Evolutionary conservation across 2,329 filamentous ascomycete genomes (phyloP).

Genomic region (Cladosporium sp.): DNA sequence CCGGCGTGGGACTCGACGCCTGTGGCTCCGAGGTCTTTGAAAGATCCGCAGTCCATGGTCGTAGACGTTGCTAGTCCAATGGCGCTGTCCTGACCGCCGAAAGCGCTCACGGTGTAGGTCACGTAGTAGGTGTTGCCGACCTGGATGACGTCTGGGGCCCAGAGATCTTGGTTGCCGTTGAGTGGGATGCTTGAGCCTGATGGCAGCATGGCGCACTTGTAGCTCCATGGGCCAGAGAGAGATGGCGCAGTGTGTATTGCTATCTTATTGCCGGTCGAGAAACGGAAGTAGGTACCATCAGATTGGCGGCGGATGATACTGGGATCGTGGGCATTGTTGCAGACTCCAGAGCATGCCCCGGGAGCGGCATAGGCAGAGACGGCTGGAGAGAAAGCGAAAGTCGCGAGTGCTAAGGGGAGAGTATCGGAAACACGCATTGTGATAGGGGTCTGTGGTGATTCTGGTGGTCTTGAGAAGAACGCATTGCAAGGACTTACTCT

Average conservation of each 20-base stretch:
- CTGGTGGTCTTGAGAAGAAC: background rate
- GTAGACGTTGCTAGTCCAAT: slow-evolving; percentile 60
- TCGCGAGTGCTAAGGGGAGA: background rate
- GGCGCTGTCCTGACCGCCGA: slow-evolving; percentile 61
- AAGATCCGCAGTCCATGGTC: slow-evolving; percentile 55
- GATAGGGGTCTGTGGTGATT: background rate
- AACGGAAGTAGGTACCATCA: slow-evolving; percentile 55
- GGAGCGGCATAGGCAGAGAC: slow-evolving; percentile 42
- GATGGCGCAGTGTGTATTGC: slow-evolving; percentile 50
- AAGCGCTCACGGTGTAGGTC: slow-evolving; percentile 67
- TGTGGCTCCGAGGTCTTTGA: slow-evolving; percentile 62
- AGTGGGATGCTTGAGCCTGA: slow-evolving; percentile 43
- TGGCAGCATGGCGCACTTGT: slow-evolving; percentile 48
- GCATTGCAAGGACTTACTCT: background rate
- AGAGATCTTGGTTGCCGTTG: slow-evolving; percentile 51
- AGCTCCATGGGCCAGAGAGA: slow-evolving; percentile 54
- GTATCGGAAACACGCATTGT: slow-evolving; percentile 11
- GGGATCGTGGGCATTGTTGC: slow-evolving; percentile 52
- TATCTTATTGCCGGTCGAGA: slow-evolving; percentile 52
- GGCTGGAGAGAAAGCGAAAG: background rate
- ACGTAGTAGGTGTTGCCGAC: slow-evolving; percentile 62
- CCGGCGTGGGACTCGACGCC: slow-evolving; percentile 48
- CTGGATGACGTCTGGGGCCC: slow-evolving; percentile 63
- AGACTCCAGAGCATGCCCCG: slow-evolving; percentile 42
- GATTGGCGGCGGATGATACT: slow-evolving; percentile 47